Conservation (phyloP, 2,329 filamentous ascomycete species). For the Emmonsia crescens region DNA sequence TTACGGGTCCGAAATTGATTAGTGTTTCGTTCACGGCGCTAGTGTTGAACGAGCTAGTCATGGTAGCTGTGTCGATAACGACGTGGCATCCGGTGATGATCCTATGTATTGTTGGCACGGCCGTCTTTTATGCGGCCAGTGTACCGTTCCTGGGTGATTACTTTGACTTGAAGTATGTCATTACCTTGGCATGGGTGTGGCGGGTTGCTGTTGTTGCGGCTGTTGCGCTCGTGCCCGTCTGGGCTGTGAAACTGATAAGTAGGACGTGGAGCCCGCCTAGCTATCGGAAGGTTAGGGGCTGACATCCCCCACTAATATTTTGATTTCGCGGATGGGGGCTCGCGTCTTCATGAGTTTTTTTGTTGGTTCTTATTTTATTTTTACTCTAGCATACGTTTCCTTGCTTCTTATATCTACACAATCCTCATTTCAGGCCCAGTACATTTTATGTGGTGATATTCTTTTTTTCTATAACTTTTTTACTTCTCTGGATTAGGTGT, state of each 20-base stretch:
- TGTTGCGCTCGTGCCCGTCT: constrained; percentile 75
- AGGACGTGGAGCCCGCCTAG: constrained; percentile 82
- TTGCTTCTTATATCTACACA: no score
- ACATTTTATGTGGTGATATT: background rate
- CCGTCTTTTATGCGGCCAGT: constrained; percentile 65
- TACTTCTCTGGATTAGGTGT: background rate
- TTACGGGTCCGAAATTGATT: constrained; percentile 60
- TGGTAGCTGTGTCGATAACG: constrained; percentile 93
- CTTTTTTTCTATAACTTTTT: background rate
- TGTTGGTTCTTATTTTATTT: background rate
- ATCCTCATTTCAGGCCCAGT: no score
- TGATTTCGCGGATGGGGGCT: background rate
- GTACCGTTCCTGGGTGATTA: constrained; percentile 83
- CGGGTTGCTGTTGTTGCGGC: constrained; percentile 68
- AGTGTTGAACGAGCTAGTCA: constrained; percentile 86
- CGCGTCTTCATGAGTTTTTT: background rate
- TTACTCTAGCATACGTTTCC: background rate
- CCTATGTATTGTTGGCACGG: constrained; percentile 69
- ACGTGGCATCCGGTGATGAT: constrained; percentile 97
- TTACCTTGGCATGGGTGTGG: constrained; percentile 78
- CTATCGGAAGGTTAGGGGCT: constrained; percentile 70
- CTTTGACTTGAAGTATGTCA: constrained; percentile 72
- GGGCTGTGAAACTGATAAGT: constrained; percentile 73
- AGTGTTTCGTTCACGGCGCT: constrained; percentile 85
- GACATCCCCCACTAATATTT: constrained; percentile 4